These are phyloP conservation scores for Venturiaceae sp. DNA, from an alignment of 2,329 filamentous ascomycete genomes.

Conservation along the genomic window DNA sequence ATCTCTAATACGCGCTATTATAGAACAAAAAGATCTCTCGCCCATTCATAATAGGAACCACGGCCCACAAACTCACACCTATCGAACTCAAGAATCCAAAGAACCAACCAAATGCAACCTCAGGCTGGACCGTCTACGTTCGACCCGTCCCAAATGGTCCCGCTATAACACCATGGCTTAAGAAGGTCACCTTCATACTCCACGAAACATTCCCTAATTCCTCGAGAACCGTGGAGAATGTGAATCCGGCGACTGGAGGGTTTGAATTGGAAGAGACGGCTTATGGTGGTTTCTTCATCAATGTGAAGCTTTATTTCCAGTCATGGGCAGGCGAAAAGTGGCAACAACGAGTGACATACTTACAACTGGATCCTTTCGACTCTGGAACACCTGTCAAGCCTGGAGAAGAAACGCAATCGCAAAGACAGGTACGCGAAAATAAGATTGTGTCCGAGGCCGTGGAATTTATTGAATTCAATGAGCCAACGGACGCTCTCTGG, in stretches of 20 bases:
- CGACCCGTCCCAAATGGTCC: constrained; percentile 75
- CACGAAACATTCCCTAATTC: constrained; percentile 95
- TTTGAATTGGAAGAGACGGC: constrained; percentile 89
- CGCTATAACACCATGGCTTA: constrained; percentile 90
- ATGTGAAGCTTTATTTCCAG: constrained; percentile 88
- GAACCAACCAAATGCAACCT: constrained; percentile 84
- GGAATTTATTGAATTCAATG: constrained; percentile 95
- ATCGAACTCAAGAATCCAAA: constrained; percentile 52
- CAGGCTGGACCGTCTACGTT: constrained; percentile 93
- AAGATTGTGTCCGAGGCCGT: constrained; percentile 58
- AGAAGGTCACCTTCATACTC: constrained; percentile 95
- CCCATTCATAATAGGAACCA: constrained; percentile 37
- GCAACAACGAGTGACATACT: constrained; percentile 86
- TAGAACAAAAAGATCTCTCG: constrained; percentile 30
- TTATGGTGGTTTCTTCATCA: constrained; percentile 97
- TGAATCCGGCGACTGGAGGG: constrained; percentile 33
- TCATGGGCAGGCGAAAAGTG: constrained; percentile 85
- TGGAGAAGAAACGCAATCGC: constrained; percentile 51
- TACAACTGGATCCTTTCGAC: constrained; percentile 77
- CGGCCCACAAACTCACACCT: constrained; percentile 53
- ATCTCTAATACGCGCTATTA: neutral
- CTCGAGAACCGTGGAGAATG: constrained; percentile 71
- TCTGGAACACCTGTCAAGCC: neutral
- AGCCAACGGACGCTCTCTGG: constrained; percentile 88
- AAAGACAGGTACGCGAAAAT: constrained; percentile 54